Base-by-base conservation (phyloP, 1,284 basidiomycete genomes). In the Cryptococcus sp. region DNA sequence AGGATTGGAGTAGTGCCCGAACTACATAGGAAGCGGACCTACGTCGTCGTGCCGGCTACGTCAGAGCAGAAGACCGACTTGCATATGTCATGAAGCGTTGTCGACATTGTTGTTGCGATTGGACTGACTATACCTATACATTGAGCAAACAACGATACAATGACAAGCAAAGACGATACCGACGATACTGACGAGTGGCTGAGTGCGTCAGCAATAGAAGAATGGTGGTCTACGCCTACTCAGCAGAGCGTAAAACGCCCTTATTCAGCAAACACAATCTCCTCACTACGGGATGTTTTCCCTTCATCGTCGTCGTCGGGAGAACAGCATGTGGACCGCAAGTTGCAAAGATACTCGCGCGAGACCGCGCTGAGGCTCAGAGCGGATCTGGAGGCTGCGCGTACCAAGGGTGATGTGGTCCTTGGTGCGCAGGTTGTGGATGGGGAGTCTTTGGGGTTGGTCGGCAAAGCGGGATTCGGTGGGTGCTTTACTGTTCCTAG, bases 261-360 rank as follows among this genome's bases (percentile, higher is more conserved):
- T 16, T 65, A 65, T 31, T 57, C 63, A 17, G 57, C 63, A 16
- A 57, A 62, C n/a, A 61, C 60, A n/a, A 56, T 65, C 25, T 57
- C 57, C 4, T 57, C 54, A 3, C 53, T 65, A 7, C 57, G 63
- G 25, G 63, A 65, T 52, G 60, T 62, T 23, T 62, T 65, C 38
- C 63, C 31, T 13, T 35, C 27, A 31, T 35, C 8, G 31, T 5
- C 31, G 13, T 35, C 31, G 31, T 4, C 5, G 10, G 31, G 13
- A 35, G 31, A 35, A 4, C 8, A 35, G 13, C 5, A 35, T 10
- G 5, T 25, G 25, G 25, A 3, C 6, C 25, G 25, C 25, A 25
- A 35, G 8, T 35, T 35, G 42, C 52, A 45, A 19, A 55, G 58
- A 13, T 49, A 54, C 39, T 59, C 60, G 15, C 62, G 60, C 40